Evolutionary conservation across 2,329 filamentous ascomycete genomes (phyloP).

Genomic region (Trichoderma breve): DNA sequence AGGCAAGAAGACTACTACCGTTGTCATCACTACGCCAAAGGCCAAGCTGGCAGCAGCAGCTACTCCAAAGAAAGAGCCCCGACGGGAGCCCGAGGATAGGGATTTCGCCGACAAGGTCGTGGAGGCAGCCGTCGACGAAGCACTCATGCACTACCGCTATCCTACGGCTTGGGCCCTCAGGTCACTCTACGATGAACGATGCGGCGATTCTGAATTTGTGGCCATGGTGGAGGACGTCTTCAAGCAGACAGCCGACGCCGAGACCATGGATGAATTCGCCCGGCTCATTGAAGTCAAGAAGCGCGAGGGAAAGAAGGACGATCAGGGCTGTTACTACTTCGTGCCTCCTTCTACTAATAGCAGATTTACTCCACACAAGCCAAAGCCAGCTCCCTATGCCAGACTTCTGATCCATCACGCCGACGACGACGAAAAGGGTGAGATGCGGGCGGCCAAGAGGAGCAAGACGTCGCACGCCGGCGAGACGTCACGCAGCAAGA

Average conservation of each 20-base stretch:
- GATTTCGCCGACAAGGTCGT: constrained; percentile 53
- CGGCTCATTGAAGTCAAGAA: constrained; percentile 54
- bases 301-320: constrained; percentile 53
- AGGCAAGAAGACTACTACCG: constrained; percentile 8
- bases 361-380: constrained; percentile 43
- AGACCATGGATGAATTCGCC: constrained; percentile 52
- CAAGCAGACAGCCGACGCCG: constrained; percentile 53
- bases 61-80: constrained; percentile 23
- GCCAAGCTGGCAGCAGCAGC: constrained; percentile 18
- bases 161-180: constrained; percentile 62
- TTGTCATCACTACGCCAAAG: constrained; percentile 7
- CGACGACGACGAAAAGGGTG: constrained; percentile 26
- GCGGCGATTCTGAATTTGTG: constrained; percentile 50
- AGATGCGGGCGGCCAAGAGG: constrained; percentile 37
- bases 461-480: constrained; percentile 33
- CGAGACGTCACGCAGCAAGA: constrained; percentile 17
- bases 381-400: constrained; percentile 50
- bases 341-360: constrained; percentile 46
- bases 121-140: constrained; percentile 57
- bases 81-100: constrained; percentile 36
- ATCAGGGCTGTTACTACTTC: constrained; percentile 54
- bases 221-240: constrained; percentile 58
- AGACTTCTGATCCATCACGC: constrained; percentile 41
- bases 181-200: constrained; percentile 58
- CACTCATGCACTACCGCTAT: constrained; percentile 55